These are phyloP conservation scores for Tillandsia fasciculata DNA, from an alignment of 176 grass and related monocot genomes.

Conservation along the genomic window DNA sequence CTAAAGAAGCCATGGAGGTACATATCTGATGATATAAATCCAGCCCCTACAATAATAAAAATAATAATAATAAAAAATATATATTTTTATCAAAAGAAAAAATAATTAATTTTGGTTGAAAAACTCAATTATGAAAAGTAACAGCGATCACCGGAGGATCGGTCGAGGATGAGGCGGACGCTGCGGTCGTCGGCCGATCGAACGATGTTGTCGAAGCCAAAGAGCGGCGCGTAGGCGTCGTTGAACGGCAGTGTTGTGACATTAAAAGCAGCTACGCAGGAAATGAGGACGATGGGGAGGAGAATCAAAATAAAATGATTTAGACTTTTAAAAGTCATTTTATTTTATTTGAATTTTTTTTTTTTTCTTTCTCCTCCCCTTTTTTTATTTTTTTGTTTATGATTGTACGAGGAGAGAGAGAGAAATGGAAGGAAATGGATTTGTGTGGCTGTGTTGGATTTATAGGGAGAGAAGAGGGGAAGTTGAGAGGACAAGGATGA, in stretches of 20 bases:
- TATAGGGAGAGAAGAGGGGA: background rate
- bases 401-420: background rate
- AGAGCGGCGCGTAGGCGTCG: conserved; percentile 51
- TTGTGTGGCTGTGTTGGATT: background rate
- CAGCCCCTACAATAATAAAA: conserved; percentile 38
- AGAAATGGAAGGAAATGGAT: background rate
- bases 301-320: background rate
- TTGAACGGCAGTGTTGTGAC: conserved; percentile 44
- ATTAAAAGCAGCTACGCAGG: conserved; percentile 22
- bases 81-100: background rate
- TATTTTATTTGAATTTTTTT: background rate
- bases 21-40: conserved; percentile 77
- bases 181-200: conserved; percentile 46
- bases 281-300: background rate
- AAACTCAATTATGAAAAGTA: background rate
- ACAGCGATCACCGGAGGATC: conserved; percentile 34
- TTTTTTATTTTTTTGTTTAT: background rate
- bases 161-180: conserved; percentile 78
- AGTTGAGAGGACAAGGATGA: background rate
- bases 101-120: background rate
- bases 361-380: background rate
- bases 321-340: background rate
- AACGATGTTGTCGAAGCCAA: conserved; percentile 51
- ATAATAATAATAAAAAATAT: background rate
- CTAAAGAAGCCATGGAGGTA: conserved; percentile 84